Evolutionary conservation across 208 protist species (phyloP).

Genomic region (Crithidia fasciculata): DNA sequence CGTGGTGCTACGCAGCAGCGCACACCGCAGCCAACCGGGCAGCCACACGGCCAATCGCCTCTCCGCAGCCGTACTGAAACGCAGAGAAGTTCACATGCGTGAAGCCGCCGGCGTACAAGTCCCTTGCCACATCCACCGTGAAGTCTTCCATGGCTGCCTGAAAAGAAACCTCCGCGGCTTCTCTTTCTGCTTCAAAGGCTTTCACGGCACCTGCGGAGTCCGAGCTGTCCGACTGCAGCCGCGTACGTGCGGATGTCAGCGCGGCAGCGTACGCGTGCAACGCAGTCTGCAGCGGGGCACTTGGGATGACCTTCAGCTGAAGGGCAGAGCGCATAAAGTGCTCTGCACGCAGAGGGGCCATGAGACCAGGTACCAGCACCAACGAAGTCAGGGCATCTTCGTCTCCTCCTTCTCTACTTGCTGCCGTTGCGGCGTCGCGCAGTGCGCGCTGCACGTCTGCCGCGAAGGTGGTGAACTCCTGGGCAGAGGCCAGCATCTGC

Average conservation of each 20-base stretch:
- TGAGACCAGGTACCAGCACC: conserved; percentile 34
- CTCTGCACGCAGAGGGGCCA: conserved; percentile 33
- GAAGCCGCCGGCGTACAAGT: conserved; percentile 29
- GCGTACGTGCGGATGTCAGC: conserved; percentile 7
- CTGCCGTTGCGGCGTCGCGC: not conserved
- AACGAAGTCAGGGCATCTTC: not conserved
- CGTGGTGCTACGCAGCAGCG: too few relatives aligned
- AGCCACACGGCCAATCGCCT: conserved; percentile 34
- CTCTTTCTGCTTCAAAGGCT: conserved; percentile 20
- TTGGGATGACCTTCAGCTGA: conserved; percentile 42
- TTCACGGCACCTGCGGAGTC: not conserved
- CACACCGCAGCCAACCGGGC: conserved; percentile 6
- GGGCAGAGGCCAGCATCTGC: conserved; percentile 40
- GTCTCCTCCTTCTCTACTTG: too few relatives aligned
- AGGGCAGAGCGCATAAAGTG: conserved; percentile 31
- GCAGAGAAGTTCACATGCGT: conserved; percentile 44
- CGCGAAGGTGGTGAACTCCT: conserved; percentile 38
- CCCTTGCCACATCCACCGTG: conserved; percentile 27
- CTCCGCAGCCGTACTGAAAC: conserved; percentile 41
- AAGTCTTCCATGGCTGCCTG: conserved; percentile 28
- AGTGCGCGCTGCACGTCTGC: conserved; percentile 29
- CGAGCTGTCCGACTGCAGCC: not conserved
- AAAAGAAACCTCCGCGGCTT: conserved; percentile 33
- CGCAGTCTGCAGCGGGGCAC: conserved; percentile 23
- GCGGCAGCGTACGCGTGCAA: conserved; percentile 28